Base-by-base conservation (phyloP, 1,139 yeast genomes). In the Taiozyma sp. region DNA sequence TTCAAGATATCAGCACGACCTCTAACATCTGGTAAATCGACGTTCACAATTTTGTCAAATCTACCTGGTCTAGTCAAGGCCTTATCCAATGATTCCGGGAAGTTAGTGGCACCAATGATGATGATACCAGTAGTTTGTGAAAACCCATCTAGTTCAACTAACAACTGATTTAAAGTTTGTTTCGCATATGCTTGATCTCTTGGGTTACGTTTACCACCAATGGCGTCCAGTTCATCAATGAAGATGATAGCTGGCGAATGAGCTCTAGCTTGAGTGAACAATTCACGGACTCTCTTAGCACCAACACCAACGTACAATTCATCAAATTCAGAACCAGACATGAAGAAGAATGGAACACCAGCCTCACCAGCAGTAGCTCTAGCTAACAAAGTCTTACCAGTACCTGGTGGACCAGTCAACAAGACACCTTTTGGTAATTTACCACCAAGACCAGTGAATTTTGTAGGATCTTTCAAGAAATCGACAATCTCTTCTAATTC, bases 281-380 rank as follows among this genome's bases (percentile, higher is more conserved):
- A 78, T 65, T 95, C 99, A 61, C 99, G 83, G 51, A 95, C 95
- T 66, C 99, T 82, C 70, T 92, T 93, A 52, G 99, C 99, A 66
- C 99, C 99, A 41, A 95, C 99, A 67, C 99, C 99, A 39, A 95
- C 99, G 64, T 92, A 95, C 59, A 95, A 80, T 69, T 95, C 99
- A 68, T 95, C 99, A 66, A 95, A 95, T 69, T 95, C 99, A 2
- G 97, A 90, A 48, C 99, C 99, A 5, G 96, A 87, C 98, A 93
- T 92, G 70, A 92, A 93, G 70, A 93, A 93, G 67, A 95, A 95
- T 30, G 98, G 99, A 32, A 93, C 99, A 47, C 97, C 99, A 2
- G 99, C 99, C 70, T 95, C 99, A 54, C 99, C 99, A 12, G 99
- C 99, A 41, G 97, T 96, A 22, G 99, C 99, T 62, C 99, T 81